Evolutionary conservation across 1,139 yeast genomes (phyloP).

Genomic region (Waltiozyma sp.): DNA sequence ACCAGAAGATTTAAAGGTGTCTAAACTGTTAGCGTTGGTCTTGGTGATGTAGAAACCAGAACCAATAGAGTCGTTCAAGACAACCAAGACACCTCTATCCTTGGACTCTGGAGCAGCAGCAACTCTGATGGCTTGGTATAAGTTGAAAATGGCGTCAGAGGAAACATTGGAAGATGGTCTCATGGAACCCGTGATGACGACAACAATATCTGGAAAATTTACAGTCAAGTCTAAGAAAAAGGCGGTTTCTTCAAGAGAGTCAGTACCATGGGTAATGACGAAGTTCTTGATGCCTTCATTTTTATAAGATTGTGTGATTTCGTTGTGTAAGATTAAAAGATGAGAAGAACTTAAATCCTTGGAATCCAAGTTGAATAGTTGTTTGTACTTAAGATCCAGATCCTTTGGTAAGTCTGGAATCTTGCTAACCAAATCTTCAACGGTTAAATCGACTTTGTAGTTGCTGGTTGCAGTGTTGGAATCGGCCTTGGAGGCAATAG

Average conservation of each 20-base stretch:
- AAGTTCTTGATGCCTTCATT: constrained; percentile 36
- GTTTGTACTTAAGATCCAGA: constrained; percentile 54
- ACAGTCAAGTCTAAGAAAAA: constrained; percentile 54
- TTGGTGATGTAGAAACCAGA: constrained; percentile 63
- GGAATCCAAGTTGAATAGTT: constrained; percentile 53
- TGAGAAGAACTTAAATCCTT: constrained; percentile 42
- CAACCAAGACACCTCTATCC: constrained; percentile 52
- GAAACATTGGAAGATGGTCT: constrained; percentile 61
- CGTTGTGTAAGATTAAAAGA: constrained; percentile 29
- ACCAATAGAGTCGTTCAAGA: constrained; percentile 56
- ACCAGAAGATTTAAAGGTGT: constrained; percentile 56
- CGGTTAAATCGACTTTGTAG: constrained; percentile 54
- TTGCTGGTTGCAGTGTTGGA: constrained; percentile 54
- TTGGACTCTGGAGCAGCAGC: constrained; percentile 41
- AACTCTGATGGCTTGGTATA: constrained; percentile 58
- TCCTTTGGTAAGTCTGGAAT: constrained; percentile 53
- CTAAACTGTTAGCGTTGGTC: constrained; percentile 57
- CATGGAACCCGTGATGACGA: constrained; percentile 64
- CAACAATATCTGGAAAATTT: constrained; percentile 43
- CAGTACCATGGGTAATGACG: constrained; percentile 67
- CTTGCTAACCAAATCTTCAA: constrained; percentile 44
- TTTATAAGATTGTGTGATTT: constrained; percentile 28
- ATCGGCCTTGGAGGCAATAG: constrained; percentile 57
- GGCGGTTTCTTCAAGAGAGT: constrained; percentile 62
- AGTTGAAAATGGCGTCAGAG: constrained; percentile 64